Percentiles rank a stretch among this genome's conserved stretches.
Evolutionary conservation across 140 eudicot genomes (phyloP).

Genomic region (Cichorium intybus): DNA sequence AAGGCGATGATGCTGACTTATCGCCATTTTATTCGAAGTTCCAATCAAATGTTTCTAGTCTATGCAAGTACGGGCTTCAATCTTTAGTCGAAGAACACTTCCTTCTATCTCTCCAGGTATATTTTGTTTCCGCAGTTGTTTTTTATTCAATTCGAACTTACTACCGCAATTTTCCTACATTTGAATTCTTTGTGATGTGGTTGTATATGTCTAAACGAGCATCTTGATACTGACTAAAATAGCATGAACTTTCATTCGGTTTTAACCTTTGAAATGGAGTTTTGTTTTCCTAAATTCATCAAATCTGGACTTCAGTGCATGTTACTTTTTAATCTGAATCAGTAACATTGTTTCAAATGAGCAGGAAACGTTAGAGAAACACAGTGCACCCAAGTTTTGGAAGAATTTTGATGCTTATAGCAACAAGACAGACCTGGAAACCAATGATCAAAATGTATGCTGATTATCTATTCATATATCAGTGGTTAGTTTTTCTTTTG

Average conservation of each 20-base stretch:
- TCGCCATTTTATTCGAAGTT: conserved; percentile 33
- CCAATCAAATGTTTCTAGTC: conserved; percentile 31
- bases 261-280: too few relatives aligned
- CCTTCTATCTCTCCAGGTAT: conserved; percentile 55
- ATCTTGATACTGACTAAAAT: too few relatives aligned
- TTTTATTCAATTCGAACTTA: neutral
- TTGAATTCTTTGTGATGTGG: neutral
- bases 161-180: neutral
- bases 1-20: conserved; percentile 26
- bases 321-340: neutral
- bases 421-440: conserved; percentile 29
- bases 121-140: neutral
- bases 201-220: too few relatives aligned
- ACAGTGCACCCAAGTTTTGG: conserved; percentile 76
- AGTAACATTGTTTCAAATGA: conserved; percentile 14
- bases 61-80: conserved; percentile 53
- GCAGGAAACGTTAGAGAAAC: conserved; percentile 66
- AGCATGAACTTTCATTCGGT: too few relatives aligned
- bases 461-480: neutral
- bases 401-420: conserved; percentile 58
- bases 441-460: conserved; percentile 30
- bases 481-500: neutral
- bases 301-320: too few relatives aligned
- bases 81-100: conserved; percentile 61
- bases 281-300: too few relatives aligned